Percentiles rank a stretch among this genome's conserved stretches.
Conservation (phyloP, 139 green algal genomes). For the Deuterostichococcus epilithicus region DNA sequence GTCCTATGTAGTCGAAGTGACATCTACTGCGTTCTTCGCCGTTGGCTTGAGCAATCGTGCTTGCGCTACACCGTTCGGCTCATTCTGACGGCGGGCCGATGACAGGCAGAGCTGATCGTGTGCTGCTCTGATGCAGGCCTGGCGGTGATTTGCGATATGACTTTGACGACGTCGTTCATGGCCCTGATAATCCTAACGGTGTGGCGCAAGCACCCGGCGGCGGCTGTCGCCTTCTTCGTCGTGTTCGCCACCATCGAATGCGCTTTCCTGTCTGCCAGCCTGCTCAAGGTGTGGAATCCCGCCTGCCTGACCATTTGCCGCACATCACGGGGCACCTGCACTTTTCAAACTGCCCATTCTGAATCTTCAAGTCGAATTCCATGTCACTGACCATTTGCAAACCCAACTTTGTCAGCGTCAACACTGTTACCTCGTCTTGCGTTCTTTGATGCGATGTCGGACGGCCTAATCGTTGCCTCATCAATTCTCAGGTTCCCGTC, state of each 20-base stretch:
- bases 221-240: constrained; percentile 7
- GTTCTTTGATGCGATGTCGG: too few species aligned
- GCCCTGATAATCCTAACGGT: constrained; percentile 27
- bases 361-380: too few species aligned
- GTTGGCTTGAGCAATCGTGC: not conserved
- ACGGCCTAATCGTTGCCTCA: too few species aligned
- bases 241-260: constrained; percentile 36
- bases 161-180: constrained; percentile 40
- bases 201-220: constrained; percentile 19
- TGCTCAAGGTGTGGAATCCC: constrained; percentile 29
- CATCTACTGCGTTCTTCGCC: too few species aligned
- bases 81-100: not conserved
- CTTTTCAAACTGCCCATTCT: too few species aligned
- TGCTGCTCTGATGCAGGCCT: constrained; percentile 34
- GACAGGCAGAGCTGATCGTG: too few species aligned
- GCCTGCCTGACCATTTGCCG: too few species aligned
- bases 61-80: not conserved
- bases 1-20: not conserved
- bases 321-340: too few species aligned
- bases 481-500: not conserved
- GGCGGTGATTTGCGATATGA: constrained; percentile 41
- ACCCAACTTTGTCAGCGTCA: too few species aligned
- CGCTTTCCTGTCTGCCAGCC: constrained; percentile 29
- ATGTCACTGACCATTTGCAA: too few species aligned
- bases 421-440: not conserved